Percentiles rank a stretch among this genome's conserved stretches.
Evolutionary conservation across 169 alveolate species (phyloP).

Genomic region (Eimeria falciformis): DNA sequence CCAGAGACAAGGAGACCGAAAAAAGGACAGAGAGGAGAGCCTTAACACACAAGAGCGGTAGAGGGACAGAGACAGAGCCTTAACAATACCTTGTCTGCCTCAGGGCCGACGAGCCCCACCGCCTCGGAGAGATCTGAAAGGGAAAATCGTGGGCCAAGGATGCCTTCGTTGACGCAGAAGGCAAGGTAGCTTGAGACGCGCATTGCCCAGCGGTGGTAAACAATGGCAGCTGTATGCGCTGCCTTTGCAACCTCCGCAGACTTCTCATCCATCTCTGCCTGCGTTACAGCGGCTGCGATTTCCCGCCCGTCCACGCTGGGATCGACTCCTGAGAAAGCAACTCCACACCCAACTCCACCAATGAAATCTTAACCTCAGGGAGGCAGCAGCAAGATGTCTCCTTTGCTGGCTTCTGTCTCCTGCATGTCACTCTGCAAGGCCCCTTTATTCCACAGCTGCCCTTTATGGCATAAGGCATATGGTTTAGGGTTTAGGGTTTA

Average conservation of each 20-base stretch:
- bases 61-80: no score
- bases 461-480: no score
- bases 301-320: background rate
- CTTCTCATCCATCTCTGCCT: background rate
- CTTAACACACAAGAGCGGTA: background rate
- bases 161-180: constrained; percentile 20
- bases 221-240: background rate
- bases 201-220: constrained; percentile 58
- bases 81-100: constrained; percentile 6
- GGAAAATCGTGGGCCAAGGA: background rate
- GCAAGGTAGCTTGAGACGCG: constrained; percentile 5
- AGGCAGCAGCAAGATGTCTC: no score
- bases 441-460: background rate
- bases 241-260: background rate
- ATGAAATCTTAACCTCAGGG: no score
- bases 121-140: constrained; percentile 54
- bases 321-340: no score
- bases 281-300: background rate
- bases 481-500: no score
- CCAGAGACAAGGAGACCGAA: background rate
- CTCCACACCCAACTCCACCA: no score
- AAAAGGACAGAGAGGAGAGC: background rate
- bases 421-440: no score
- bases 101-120: constrained; percentile 8
- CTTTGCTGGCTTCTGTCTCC: no score